A percentile compares a stretch with the other conserved stretches of the same genome.
phyloP scores from a whole-genome alignment of 345 rosid genomes.

The sweet orange (Citrus sinensis) region DNA sequence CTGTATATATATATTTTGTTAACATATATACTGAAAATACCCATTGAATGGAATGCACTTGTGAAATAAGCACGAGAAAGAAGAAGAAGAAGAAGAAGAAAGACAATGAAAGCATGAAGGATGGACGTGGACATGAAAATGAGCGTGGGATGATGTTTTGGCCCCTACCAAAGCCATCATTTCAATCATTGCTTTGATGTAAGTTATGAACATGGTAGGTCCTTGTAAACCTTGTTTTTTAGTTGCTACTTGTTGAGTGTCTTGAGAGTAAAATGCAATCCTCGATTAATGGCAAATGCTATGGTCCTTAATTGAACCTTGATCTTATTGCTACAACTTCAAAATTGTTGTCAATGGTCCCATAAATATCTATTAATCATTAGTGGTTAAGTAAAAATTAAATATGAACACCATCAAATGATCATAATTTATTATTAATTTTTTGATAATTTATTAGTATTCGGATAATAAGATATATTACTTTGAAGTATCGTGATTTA shows the following conservation, averaged over 20 bases:
- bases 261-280: not conserved
- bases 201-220: slow-evolving; percentile 15
- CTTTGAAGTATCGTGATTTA: rapidly evolving
- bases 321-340: not conserved
- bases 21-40: not conserved
- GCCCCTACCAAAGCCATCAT: slow-evolving; percentile 16
- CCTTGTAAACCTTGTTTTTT: not conserved
- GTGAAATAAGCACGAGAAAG: not conserved
- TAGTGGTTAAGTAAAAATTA: no score
- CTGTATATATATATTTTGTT: not conserved
- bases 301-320: not conserved
- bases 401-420: no score
- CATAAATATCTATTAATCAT: no score
- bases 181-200: not conserved
- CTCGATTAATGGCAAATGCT: not conserved
- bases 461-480: no score
- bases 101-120: not conserved
- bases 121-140: not conserved
- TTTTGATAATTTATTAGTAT: no score
- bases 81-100: no score
- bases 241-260: not conserved
- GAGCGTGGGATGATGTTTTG: not conserved
- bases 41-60: not conserved
- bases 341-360: no score
- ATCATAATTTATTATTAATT: no score